Base-by-base conservation (phyloP, 2,329 filamentous ascomycete genomes). In the Colletotrichum gigasporum region DNA sequence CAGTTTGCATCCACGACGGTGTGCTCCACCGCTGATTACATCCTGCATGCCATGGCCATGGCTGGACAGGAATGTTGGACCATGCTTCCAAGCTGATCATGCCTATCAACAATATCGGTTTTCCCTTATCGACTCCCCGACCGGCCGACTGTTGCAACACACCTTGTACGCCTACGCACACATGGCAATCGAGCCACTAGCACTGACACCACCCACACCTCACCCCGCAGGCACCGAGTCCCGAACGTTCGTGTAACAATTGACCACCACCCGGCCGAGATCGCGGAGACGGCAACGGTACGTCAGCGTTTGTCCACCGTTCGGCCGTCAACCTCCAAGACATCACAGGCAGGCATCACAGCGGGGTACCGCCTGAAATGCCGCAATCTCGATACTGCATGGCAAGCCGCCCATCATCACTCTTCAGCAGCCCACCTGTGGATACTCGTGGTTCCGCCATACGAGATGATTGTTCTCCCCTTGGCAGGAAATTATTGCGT, bases 381-480 rank as follows among this genome's bases (percentile, higher is more conserved):
- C 56, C 61, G 56, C 56, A 64, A 64, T 64, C 48, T 50, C 41
- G 48, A 64, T 54, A 50, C 55, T 55, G 41, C 56, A 50, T 50
- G 34, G 47, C 42, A 34, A n/a, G 41, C 18, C 50, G 42, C 35
- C 42, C 56, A 64, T 64, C 61, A 64, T 64, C 61, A 64, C 61
- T 61, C 41, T 61, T 50, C 48, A 60, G 24, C 24, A 42, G 22
- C 28, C 48, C 48, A 64, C 55, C 26, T 61, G 61, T 61, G 61
- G 61, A 54, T 48, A 48, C 14, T 42, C 20, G n/a, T 28, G 41
- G 39, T 47, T 39, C 41, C 41, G 48, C 47, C 50, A 44, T 44
- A 47, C 47, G 55, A 63, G 45, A 45, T 47, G 56, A 53, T 41
- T 30, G 44, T 47, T 64, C 9, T 35, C 41, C 28, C 16, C 41